Conservation (phyloP, 208 protist species). For the Naegleria fowleri region DNA sequence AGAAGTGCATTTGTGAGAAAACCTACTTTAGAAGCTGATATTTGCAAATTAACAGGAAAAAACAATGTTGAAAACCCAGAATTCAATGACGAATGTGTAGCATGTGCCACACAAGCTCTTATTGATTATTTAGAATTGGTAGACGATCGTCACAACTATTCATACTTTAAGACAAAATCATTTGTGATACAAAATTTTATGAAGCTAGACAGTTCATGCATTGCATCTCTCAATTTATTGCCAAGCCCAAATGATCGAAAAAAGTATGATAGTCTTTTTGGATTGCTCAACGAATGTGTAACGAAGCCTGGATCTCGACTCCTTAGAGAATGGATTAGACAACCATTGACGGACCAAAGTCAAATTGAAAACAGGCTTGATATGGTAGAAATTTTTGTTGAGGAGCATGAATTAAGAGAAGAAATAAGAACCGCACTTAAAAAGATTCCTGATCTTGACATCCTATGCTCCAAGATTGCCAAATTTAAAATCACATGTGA, state of each 20-base stretch:
- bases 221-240: neutral
- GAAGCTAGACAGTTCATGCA: neutral
- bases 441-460: slow-evolving; percentile 82
- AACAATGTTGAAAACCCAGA: neutral
- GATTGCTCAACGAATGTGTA: slow-evolving; percentile 4
- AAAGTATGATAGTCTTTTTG: neutral
- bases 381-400: slow-evolving; percentile 82
- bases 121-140: slow-evolving; percentile 4
- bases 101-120: neutral
- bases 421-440: slow-evolving; percentile 65
- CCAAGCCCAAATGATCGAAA: neutral
- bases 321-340: slow-evolving; percentile 92
- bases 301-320: slow-evolving; percentile 90
- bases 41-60: neutral
- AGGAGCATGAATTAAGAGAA: slow-evolving; percentile 53
- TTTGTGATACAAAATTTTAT: neutral
- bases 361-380: slow-evolving; percentile 82
- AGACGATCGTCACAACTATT: neutral
- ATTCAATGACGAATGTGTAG: neutral
- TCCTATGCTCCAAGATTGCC: slow-evolving; percentile 80
- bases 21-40: too few relatives aligned
- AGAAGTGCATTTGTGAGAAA: neutral
- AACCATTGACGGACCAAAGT: slow-evolving; percentile 81
- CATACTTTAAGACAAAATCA: neutral
- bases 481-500: slow-evolving; percentile 50